Percentiles rank a stretch among this genome's conserved stretches.
Evolutionary conservation across 2,329 filamentous ascomycete species (phyloP).

Genomic region (Ophiostoma angusticollis): DNA sequence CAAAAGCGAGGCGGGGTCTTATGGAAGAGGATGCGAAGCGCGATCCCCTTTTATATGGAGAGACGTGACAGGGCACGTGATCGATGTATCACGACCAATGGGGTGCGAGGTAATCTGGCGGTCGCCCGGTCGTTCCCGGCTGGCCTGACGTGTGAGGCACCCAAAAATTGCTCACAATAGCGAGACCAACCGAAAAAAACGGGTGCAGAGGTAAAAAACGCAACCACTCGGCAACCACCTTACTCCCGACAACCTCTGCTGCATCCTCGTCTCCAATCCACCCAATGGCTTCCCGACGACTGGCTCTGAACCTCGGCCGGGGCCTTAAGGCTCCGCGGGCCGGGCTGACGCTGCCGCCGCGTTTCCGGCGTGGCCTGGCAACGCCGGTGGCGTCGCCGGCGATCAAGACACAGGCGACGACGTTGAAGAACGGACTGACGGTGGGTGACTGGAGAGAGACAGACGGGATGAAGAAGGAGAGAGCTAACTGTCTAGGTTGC

Average conservation of each 20-base stretch:
- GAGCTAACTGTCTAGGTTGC: no score
- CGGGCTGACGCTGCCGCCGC: conserved; percentile 65
- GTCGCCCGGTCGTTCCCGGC: conserved; percentile 12
- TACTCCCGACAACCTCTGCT: conserved; percentile 24
- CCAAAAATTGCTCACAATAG: conserved; percentile 7
- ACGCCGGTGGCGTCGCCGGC: conserved; percentile 55
- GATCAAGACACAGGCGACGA: conserved; percentile 87
- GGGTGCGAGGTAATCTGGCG: conserved; percentile 9
- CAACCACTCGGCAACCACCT: background rate
- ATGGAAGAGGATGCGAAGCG: no score
- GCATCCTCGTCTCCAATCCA: conserved; percentile 13
- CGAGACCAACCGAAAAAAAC: conserved; percentile 10
- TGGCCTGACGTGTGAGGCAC: conserved; percentile 13
- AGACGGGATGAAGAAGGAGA: conserved; percentile 10
- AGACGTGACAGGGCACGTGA: no score
- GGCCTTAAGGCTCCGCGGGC: conserved; percentile 71
- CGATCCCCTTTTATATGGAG: no score
- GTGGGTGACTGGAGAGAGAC: conserved; percentile 36
- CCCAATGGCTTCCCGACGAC: conserved; percentile 85
- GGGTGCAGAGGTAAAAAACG: conserved; percentile 8
- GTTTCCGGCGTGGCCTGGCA: conserved; percentile 81
- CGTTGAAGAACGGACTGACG: conserved; percentile 93
- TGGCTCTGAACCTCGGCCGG: conserved; percentile 88
- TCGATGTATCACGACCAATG: no score
- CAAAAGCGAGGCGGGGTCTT: no score